Base-by-base conservation (phyloP, 2,329 filamentous ascomycete species). In the Aspergillus felis region DNA sequence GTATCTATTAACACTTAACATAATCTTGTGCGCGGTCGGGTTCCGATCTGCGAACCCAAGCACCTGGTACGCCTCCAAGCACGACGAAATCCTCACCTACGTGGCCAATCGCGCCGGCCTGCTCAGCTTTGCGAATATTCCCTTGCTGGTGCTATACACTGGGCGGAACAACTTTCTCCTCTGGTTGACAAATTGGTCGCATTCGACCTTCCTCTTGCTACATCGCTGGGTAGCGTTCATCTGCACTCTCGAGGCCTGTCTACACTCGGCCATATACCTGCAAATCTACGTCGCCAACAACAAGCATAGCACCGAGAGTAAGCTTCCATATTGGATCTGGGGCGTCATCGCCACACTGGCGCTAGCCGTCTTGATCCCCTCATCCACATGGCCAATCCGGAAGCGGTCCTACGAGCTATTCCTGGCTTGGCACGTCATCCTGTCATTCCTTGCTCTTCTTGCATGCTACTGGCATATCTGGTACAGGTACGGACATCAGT, bases 121-220 rank as follows among this genome's bases (percentile, higher is more conserved):
- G 6, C 54, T 76, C 3, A 66, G 66, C 1, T 74, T 72, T 50
- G 68, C 64, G 3, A 62, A 68, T 22, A 58, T 67, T 0, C 65
- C 69, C 0, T 55, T 75, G 3, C 35, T 72, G 1, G 61, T 75
- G 8, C 65, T 77, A n/a, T 74, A 71, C 55, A 64, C 70, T 0
- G 62, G 69, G 2, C 70, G 74, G 3, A 77, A 77, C 60, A 77
- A 76, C 49, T 32, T 76, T 20, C 65, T 77, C 0, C 62, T 77
- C 1, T 73, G 67, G 67, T 22, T 76, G 3, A 76, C 74, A 0
- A 66, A 74, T 55, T 78, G 74, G 74, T 66, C 63, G 12, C 67
- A 74, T 50, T 67, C 69, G 2, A 76, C 74, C 0, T 77, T 69
- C 56, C 49, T 76, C 17, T 53, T 76, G 1, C 60, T 77, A 1